Evolutionary conservation across 2,329 filamentous ascomycete genomes (phyloP), one percentile per base, ranked within the genome.

Genomic region (Colletotrichum eleusines): DNA sequence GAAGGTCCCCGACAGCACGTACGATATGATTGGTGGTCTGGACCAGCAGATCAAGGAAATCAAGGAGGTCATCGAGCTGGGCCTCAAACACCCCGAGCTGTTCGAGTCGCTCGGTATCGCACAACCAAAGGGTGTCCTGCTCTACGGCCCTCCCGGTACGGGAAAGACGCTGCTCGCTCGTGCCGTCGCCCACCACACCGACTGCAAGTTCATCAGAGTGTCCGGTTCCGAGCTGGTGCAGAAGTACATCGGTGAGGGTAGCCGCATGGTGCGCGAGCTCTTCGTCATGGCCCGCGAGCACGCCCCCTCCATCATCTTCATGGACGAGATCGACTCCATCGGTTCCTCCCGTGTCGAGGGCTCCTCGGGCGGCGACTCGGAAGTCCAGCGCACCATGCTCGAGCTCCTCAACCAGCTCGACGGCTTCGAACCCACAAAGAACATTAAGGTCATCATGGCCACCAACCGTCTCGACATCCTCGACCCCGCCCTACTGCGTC

Each of bases 31-130:
- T 81, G 96, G 96, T 84, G 96, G 96, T 75, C 86, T 99, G 73
- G 96, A 99, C 81, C 95, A 99, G 82, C 96, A 99, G 81, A 98
- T 99, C 86, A 98, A 99, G 86, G 96, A 99, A 81, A 99, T 99
- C 87, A 99, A 99, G 85, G 96, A 99, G 84, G 96, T 99, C 77
- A 98, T 99, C 81, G 96, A 99, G 86, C 91, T 99, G 54, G 96
- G 96, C 75, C 90, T 99, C 73, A 98, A 98, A 86, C 96, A 99
- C 82, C 96, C 96, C 7, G 96, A 99, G 84, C 90, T 99, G 44
- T 99, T 99, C 84, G 96, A 99, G 84, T 97, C 94, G n/a, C 90
- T 99, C 69, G 96, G 96, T 77, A 99, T 99, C 77, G 96, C 95
- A 75, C 96, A 99, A 79, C 96, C 96, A 55, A 99, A 99, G 85